A percentile compares a stretch with the other conserved stretches of the same genome.
Evolutionary conservation across 2,329 filamentous ascomycete genomes (phyloP).

Genomic region (Fusarium protoensiforme): DNA sequence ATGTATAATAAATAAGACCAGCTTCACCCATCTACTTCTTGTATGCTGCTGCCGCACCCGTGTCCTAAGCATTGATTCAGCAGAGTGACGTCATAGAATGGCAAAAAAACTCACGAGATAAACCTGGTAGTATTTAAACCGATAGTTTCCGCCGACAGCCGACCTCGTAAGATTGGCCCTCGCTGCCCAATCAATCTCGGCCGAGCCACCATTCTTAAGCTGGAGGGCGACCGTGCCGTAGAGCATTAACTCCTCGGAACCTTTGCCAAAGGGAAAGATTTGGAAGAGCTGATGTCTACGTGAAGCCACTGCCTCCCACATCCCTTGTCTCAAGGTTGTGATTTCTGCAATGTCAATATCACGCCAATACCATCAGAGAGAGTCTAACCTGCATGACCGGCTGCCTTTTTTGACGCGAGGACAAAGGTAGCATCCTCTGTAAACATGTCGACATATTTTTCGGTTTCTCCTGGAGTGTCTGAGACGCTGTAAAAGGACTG

Average conservation of each 20-base stretch:
- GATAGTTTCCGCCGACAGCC: conserved; percentile 22
- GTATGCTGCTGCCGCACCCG: conserved; percentile 25
- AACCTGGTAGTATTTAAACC: conserved; percentile 33
- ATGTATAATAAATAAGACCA: background rate
- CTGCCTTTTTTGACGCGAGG: conserved; percentile 25
- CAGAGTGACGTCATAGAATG: background rate
- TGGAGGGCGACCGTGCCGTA: conserved; percentile 27
- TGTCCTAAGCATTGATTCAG: conserved; percentile 10
- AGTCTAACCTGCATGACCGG: conserved; percentile 16
- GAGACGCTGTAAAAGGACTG: conserved; percentile 23
- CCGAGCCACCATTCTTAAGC: conserved; percentile 28
- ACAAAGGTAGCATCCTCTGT: conserved; percentile 25
- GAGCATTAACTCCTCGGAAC: conserved; percentile 27
- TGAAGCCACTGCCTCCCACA: conserved; percentile 33
- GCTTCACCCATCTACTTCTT: conserved; percentile 9
- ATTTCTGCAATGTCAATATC: conserved; percentile 21
- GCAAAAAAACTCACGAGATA: conserved; percentile 22
- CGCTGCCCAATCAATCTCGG: conserved; percentile 32
- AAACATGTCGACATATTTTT: conserved; percentile 29
- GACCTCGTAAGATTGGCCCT: conserved; percentile 18
- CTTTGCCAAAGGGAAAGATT: conserved; percentile 22
- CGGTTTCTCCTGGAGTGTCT: conserved; percentile 28
- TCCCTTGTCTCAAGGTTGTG: conserved; percentile 20
- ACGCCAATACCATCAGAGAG: fast-evolving
- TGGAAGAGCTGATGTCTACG: conserved; percentile 29